These are phyloP conservation scores for Lactifluus subvellereus DNA, from an alignment of 768 basidiomycete species.

Conservation along the genomic window DNA sequence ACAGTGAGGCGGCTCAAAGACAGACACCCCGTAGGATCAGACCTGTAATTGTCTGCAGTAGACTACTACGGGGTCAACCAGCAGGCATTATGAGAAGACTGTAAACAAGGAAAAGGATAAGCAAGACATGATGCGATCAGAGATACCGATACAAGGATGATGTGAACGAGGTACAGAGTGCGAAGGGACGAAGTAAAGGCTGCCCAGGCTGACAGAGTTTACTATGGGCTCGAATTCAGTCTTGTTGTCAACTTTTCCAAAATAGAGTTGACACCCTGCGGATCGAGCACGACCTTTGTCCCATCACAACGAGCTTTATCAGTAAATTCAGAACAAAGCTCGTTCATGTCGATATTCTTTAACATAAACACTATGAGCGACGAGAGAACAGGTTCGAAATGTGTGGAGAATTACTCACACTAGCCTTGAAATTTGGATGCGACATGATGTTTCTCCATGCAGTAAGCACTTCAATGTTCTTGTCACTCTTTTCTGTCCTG, in stretches of 20 bases:
- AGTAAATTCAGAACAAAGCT: conserved; percentile 73
- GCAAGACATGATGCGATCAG: conserved; percentile 5
- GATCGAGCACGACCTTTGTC: conserved; percentile 70
- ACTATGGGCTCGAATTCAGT: conserved; percentile 15
- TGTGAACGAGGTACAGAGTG: conserved; percentile 9
- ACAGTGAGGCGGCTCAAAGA: neutral
- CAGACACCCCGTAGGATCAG: neutral
- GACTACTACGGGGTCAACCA: neutral
- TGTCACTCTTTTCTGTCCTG: conserved; percentile 58
- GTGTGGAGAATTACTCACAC: conserved; percentile 36
- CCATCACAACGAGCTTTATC: conserved; percentile 82
- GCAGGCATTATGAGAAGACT: conserved; percentile 4
- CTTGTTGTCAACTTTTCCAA: conserved; percentile 38
- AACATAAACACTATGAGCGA: neutral
- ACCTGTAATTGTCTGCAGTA: neutral
- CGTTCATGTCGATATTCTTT: conserved; percentile 73
- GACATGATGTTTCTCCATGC: conserved; percentile 76
- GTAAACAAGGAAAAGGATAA: conserved; percentile 12
- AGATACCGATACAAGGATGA: conserved; percentile 16
- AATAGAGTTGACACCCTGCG: conserved; percentile 39
- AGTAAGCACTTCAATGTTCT: conserved; percentile 70
- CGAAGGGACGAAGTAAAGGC: neutral
- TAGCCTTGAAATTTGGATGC: conserved; percentile 64
- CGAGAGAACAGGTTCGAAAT: neutral
- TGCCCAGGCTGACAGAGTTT: neutral